Evolutionary conservation across 768 basidiomycete genomes (phyloP), one percentile per base, ranked within the genome.

Genomic region (Suillus plorans): DNA sequence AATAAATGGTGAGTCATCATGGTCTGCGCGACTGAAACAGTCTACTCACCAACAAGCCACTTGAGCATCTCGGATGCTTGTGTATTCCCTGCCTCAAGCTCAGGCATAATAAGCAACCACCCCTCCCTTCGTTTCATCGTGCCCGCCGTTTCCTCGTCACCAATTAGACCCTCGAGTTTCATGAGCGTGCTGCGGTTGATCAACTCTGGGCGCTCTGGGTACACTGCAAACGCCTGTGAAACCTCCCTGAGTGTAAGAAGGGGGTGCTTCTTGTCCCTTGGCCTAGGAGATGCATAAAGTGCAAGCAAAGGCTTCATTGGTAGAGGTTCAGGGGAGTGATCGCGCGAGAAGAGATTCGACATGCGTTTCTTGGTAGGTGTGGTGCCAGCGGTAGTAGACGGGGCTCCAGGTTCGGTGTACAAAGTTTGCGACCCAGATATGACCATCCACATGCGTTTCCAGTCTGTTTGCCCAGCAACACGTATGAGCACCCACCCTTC

Each of bases 381-480:
- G 1, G 18, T 59, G 16, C 57, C 39, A 31, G 28, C n/a, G 18
- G 58, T 42, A 50, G 63, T 65, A 65, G 71, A 68, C 22, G 64
- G 73, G 22, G 67, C 66, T 62, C 66, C 63, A 31, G 70, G 72
- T 52, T 77, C 76, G 18, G 68, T 67, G 66, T 75, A 49, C 67
- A 71, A 39, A 61, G 67, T 70, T 44, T 79, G 77, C n/a, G 75
- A 71, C 6, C 82, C 85, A 65, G 80, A 81, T 6, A 97, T 79
- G 7, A 89, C 85, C 81, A 93, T 86, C 92, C 94, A 99, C 53
- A 95, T 83, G 49, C 87, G 85, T 74, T 95, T 95, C 97, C 97
- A 99, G 69, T 97, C 95, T 0, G 93, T 95, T 70, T 95, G 94
- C n/a, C 97, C 96, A n/a, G 95, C 91, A 45, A 98, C 82, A 53